Percentiles rank a stretch among this genome's conserved stretches.
Evolutionary conservation across 1,284 basidiomycete genomes (phyloP).

Genomic region (Paramarasmius palmivorus): DNA sequence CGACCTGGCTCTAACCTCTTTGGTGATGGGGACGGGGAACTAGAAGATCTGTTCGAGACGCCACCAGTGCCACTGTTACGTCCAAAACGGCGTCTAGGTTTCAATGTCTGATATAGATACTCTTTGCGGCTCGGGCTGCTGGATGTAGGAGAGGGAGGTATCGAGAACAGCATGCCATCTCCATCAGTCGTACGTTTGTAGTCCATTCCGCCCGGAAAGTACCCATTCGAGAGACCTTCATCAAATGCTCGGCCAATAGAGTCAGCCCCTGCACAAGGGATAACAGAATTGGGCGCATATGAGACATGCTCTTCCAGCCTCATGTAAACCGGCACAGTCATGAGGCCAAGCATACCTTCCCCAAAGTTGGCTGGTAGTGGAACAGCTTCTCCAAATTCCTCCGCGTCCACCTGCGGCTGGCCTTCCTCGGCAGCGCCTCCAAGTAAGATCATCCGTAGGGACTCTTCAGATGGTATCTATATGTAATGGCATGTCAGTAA

Average conservation of each 20-base stretch:
- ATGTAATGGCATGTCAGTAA: neutral
- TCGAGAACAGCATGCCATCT: constrained; percentile 4
- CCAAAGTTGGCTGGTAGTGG: constrained; percentile 34
- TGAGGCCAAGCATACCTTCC: constrained; percentile 35
- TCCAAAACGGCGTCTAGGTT: neutral
- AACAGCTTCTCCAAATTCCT: neutral
- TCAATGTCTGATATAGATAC: constrained; percentile 12
- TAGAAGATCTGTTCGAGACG: neutral
- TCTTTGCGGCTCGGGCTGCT: neutral
- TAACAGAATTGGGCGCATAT: constrained; percentile 38
- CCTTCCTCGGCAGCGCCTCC: neutral
- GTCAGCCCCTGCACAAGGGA: constrained; percentile 20
- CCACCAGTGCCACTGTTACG: neutral
- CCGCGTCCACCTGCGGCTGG: neutral
- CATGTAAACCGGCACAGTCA: constrained; percentile 51
- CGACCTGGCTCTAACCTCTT: constrained; percentile 7
- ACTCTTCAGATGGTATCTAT: constrained; percentile 23
- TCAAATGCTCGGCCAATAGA: constrained; percentile 9
- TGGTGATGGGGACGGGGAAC: neutral
- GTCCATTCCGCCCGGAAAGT: constrained; percentile 11
- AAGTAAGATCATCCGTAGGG: constrained; percentile 10
- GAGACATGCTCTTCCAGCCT: constrained; percentile 57
- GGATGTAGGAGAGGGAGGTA: neutral
- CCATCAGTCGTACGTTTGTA: constrained; percentile 7
- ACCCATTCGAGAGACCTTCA: constrained; percentile 14